A percentile compares a stretch with the other conserved stretches of the same genome.
phyloP scores from a whole-genome alignment of 2,329 filamentous ascomycete species.

The Neonectria punicea region DNA sequence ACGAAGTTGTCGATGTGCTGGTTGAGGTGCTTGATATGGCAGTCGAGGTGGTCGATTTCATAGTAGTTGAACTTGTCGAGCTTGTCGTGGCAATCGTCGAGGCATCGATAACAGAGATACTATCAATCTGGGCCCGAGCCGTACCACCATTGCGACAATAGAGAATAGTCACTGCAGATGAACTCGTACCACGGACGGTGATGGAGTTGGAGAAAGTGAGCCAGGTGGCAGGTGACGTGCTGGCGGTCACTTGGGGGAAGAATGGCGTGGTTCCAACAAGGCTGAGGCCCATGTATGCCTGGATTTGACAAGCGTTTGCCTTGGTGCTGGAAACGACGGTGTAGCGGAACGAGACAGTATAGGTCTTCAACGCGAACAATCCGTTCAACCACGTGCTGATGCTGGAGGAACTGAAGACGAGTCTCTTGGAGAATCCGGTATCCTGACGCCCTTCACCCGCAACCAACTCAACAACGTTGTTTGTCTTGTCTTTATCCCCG shows the following conservation, averaged over 20 bases:
- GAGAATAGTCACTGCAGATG: not conserved
- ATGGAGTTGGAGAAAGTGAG: not conserved
- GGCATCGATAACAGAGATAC: not conserved
- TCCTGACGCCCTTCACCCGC: not conserved
- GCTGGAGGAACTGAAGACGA: not conserved
- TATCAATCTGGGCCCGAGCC: not conserved
- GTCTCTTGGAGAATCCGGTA: not conserved
- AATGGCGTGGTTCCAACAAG: not conserved
- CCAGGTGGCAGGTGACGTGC: not conserved
- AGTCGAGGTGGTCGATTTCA: not conserved
- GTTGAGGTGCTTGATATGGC: not conserved
- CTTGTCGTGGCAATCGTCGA: not conserved
- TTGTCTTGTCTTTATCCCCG: no score
- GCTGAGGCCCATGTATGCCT: not conserved
- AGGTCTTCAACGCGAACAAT: not conserved
- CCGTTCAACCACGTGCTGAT: not conserved
- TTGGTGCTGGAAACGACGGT: not conserved
- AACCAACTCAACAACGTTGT: no score
- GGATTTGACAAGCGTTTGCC: not conserved
- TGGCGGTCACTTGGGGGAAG: not conserved
- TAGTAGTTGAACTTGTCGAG: not conserved
- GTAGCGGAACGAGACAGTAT: not conserved
- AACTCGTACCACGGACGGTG: not conserved
- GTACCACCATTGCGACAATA: not conserved
- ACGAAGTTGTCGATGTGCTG: not conserved